Evolutionary conservation across 176 grass and related monocot species (phyloP).

Genomic region (Hsuehochloa calcarea): DNA sequence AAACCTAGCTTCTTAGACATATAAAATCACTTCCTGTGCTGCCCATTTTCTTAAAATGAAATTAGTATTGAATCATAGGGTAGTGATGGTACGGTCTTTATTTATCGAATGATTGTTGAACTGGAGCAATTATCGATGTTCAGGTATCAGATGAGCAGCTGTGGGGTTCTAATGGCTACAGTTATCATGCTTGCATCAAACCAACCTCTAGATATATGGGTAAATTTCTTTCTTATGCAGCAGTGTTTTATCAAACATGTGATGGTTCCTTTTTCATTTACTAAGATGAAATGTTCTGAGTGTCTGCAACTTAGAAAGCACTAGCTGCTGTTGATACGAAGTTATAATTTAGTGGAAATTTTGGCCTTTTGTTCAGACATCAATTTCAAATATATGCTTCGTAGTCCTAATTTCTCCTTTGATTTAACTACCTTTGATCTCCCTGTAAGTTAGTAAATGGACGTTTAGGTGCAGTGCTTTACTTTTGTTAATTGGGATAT

Average conservation of each 20-base stretch:
- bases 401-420: background rate
- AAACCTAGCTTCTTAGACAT: background rate
- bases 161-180: slow-evolving; percentile 66
- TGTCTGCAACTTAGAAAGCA: background rate
- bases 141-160: slow-evolving; percentile 56
- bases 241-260: background rate
- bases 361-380: background rate
- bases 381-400: background rate
- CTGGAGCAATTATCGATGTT: background rate
- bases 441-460: background rate
- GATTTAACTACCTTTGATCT: slow-evolving; percentile 3
- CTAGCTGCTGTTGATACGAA: slow-evolving; percentile 2
- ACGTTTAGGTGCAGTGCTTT: background rate
- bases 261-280: background rate
- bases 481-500: slow-evolving; percentile 6
- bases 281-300: background rate
- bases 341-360: background rate
- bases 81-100: background rate
- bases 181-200: slow-evolving; percentile 68
- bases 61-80: background rate
- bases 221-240: slow-evolving; percentile 31
- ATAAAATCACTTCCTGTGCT: background rate
- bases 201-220: slow-evolving; percentile 78
- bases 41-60: background rate
- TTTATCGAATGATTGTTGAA: background rate